Evolutionary conservation across 2,329 filamentous ascomycete species (phyloP).

Genomic region (Acrocalymma vagum): DNA sequence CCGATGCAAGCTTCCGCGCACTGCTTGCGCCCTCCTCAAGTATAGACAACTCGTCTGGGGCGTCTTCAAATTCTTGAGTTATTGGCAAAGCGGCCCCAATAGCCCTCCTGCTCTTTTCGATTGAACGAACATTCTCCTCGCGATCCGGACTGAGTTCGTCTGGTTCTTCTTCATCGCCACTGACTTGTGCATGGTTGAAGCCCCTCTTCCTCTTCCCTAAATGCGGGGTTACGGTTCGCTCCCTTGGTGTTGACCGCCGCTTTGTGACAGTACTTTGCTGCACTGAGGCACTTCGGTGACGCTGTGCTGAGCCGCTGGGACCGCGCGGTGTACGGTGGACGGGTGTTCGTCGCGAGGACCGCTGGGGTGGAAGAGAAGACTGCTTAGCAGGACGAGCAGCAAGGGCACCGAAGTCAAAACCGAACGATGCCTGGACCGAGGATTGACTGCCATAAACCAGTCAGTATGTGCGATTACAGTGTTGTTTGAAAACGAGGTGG

Average conservation of each 20-base stretch:
- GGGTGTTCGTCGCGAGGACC: constrained; percentile 33
- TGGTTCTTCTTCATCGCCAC: constrained; percentile 29
- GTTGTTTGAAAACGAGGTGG: constrained; percentile 7
- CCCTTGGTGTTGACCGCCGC: constrained; percentile 23
- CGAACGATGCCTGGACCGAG: constrained; percentile 59
- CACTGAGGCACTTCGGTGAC: constrained; percentile 39
- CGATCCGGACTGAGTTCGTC: constrained; percentile 46
- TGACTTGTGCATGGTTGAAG: constrained; percentile 20
- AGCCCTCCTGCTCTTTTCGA: constrained; percentile 37
- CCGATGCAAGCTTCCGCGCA: constrained; percentile 18
- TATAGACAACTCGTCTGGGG: constrained; percentile 37
- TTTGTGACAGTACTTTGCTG: constrained; percentile 30
- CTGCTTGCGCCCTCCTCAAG: constrained; percentile 26
- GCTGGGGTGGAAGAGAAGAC: constrained; percentile 32
- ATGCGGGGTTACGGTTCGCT: constrained; percentile 33
- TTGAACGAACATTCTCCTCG: constrained; percentile 31
- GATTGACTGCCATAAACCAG: constrained; percentile 53
- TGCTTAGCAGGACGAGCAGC: constrained; percentile 33
- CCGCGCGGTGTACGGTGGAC: constrained; percentile 27
- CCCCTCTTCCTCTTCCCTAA: constrained; percentile 46
- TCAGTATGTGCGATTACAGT: constrained; percentile 22
- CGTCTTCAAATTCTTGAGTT: constrained; percentile 33
- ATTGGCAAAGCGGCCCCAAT: constrained; percentile 31
- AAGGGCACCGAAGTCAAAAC: constrained; percentile 48
- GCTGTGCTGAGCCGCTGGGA: constrained; percentile 30